A percentile compares a stretch with the other conserved stretches of the same genome.
phyloP scores from a whole-genome alignment of 495 filamentous ascomycete species.

The Cercophora samala region DNA sequence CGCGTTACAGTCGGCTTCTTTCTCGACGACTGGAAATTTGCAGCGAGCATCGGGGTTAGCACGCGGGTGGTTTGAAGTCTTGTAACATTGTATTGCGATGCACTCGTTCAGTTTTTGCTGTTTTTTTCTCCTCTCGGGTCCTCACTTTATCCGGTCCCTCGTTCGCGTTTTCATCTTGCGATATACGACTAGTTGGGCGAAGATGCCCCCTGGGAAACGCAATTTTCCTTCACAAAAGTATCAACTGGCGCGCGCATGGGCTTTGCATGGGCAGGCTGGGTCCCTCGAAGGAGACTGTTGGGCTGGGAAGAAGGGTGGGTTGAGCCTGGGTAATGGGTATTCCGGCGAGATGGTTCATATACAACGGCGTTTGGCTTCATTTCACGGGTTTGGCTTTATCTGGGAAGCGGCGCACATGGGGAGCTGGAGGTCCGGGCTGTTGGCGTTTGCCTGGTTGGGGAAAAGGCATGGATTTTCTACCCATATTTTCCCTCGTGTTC shows the following conservation, averaged over 20 bases:
- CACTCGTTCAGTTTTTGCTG: neutral
- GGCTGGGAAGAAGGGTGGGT: neutral
- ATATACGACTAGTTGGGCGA: neutral
- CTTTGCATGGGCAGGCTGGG: constrained; percentile 7
- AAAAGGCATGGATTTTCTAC: neutral
- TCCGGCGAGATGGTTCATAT: constrained; percentile 16
- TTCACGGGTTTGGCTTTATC: neutral
- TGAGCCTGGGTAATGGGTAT: constrained; percentile 2
- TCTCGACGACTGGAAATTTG: neutral
- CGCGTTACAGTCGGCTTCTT: constrained; percentile 12
- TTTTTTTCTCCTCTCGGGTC: neutral
- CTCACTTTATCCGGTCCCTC: neutral
- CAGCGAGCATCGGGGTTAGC: neutral
- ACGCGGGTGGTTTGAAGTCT: neutral
- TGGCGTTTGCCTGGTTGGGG: neutral
- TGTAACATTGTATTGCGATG: neutral
- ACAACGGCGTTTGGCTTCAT: constrained; percentile 2
- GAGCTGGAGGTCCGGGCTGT: neutral
- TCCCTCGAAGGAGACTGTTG: constrained; percentile 6
- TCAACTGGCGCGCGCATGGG: constrained; percentile 10
- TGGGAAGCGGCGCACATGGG: neutral
- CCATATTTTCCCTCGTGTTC: neutral
- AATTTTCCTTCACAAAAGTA: neutral
- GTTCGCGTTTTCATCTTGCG: neutral
- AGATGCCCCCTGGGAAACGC: neutral